Evolutionary conservation across 2,329 filamentous ascomycete species (phyloP).

Genomic region (Fusarium clavum): DNA sequence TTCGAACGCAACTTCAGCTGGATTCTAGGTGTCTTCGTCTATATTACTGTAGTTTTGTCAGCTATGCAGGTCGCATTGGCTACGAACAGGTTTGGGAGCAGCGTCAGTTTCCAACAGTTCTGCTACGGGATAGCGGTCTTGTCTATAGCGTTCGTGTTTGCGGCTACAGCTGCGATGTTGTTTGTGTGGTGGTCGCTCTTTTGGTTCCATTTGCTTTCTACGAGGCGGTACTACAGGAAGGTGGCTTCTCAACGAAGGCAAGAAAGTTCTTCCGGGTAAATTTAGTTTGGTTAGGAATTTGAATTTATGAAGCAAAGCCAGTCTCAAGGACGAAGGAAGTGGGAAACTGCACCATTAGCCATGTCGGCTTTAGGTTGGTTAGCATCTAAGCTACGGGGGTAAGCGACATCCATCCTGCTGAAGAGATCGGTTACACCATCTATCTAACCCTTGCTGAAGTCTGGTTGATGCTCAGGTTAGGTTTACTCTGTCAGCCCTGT

Average conservation of each 20-base stretch:
- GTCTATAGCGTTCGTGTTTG: neutral
- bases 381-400: no score
- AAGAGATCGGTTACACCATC: no score
- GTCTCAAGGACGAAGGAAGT: no score
- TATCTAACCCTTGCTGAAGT: no score
- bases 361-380: no score
- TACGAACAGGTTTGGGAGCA: neutral
- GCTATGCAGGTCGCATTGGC: neutral
- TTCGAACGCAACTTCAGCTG: neutral
- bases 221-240: neutral
- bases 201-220: neutral
- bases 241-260: neutral
- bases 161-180: neutral
- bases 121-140: neutral
- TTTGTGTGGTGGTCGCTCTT: neutral
- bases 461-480: no score
- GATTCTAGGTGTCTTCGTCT: neutral
- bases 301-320: no score
- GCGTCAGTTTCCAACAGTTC: neutral
- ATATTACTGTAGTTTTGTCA: neutral
- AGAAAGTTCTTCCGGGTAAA: no score
- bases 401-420: no score
- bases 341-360: no score
- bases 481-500: no score
- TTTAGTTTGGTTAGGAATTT: fast-evolving